Percentiles rank a stretch among this genome's conserved stretches.
Conservation (phyloP, 768 basidiomycete genomes). For the Collybiopsis luxurians region DNA sequence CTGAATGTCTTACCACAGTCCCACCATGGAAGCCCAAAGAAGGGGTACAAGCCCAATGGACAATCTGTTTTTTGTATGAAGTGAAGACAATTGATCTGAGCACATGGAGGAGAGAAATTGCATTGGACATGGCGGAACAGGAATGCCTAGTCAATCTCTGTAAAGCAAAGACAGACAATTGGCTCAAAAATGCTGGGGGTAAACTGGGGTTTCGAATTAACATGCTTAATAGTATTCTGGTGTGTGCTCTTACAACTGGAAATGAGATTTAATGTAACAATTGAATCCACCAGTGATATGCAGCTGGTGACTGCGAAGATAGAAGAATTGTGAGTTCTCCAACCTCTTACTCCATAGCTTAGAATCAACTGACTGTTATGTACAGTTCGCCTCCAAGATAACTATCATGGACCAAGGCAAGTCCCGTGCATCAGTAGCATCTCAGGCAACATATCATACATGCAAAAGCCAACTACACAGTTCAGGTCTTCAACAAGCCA, state of each 20-base stretch:
- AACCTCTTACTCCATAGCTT: background rate
- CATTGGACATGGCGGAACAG: background rate
- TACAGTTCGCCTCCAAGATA: background rate
- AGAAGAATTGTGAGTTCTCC: background rate
- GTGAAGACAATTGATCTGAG: background rate
- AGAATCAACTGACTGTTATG: background rate
- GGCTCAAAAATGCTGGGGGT: background rate
- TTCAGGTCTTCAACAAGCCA: background rate
- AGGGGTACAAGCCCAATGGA: background rate
- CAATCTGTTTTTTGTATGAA: background rate
- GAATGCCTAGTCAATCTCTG: background rate
- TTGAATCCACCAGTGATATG: background rate
- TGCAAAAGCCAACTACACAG: background rate
- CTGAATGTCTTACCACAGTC: background rate
- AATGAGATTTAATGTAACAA: background rate
- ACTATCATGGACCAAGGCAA: background rate
- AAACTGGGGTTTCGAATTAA: background rate
- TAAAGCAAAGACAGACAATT: background rate
- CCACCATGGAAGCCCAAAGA: too few species aligned
- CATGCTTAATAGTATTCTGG: background rate
- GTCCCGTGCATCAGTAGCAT: background rate
- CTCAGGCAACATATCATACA: background rate
- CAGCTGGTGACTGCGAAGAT: background rate
- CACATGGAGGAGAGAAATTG: background rate
- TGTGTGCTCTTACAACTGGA: background rate